phyloP scores from a whole-genome alignment of 768 basidiomycete genomes.

The Termitomyces sp. region DNA sequence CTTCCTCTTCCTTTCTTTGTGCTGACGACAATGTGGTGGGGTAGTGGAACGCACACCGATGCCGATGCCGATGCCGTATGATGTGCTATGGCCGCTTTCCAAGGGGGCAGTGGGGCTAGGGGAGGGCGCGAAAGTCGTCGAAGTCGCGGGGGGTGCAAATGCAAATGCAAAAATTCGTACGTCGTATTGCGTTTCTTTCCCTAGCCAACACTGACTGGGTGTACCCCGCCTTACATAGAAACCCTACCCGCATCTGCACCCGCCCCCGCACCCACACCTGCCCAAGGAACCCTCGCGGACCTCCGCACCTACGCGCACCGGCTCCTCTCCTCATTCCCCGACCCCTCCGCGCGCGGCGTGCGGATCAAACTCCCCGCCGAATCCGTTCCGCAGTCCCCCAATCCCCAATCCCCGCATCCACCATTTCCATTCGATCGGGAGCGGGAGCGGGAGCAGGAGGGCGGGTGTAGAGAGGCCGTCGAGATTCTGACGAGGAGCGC shows the following conservation, averaged over 20 bases:
- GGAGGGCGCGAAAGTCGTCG: slow-evolving; percentile 38
- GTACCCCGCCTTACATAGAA: background rate
- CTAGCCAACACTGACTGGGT: background rate
- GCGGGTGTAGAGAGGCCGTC: slow-evolving; percentile 78
- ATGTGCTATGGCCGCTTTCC: slow-evolving; percentile 77
- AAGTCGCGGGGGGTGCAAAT: slow-evolving; percentile 26
- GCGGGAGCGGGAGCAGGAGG: slow-evolving; percentile 21
- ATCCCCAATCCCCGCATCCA: no score
- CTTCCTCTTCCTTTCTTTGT: background rate
- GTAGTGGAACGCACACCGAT: slow-evolving; percentile 52
- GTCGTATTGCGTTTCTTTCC: slow-evolving; percentile 19
- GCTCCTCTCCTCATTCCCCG: slow-evolving; percentile 45
- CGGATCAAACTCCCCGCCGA: slow-evolving; percentile 24
- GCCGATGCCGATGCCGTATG: slow-evolving; percentile 65
- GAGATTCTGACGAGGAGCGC: slow-evolving; percentile 83
- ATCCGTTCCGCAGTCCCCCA: slow-evolving; percentile 21
- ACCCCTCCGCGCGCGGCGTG: slow-evolving; percentile 22
- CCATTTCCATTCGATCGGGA: slow-evolving; percentile 34
- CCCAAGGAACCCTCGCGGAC: slow-evolving; percentile 38
- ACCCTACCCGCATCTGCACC: no score
- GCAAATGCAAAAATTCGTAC: no score
- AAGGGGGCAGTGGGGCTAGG: slow-evolving; percentile 31
- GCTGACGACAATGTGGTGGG: background rate
- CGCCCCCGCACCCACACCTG: slow-evolving; percentile 12
- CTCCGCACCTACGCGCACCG: slow-evolving; percentile 51